Base-by-base conservation (phyloP, 1,284 basidiomycete species). In the Leccinum pallidistipes region DNA sequence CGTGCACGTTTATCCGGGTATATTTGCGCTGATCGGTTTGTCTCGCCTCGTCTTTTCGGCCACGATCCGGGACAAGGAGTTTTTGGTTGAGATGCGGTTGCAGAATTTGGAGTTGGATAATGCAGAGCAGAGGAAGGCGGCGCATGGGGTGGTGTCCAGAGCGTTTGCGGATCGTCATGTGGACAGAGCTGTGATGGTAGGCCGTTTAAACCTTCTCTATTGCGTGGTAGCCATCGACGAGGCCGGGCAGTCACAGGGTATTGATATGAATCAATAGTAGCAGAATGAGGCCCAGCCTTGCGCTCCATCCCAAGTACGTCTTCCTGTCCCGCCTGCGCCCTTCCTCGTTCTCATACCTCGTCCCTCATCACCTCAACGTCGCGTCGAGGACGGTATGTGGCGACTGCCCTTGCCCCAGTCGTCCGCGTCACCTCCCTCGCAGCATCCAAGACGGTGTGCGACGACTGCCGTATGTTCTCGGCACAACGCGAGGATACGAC, bases 31-130 rank as follows among this genome's bases (percentile, higher is more conserved):
- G 2, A 83, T 82, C 9, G 84, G 83, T 12, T 63, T 83, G 18
- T 74, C 78, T 21, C 83, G 84, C 14, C 78, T 81, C 3, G 71
- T 77, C 34, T 58, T 81, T 27, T 77, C 81, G 2, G 64, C 83
- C 27, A 78, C 83, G 3, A 83, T 93, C 32, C 81, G 91, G 52
- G 91, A 94, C 72, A 89, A 87, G 71, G 91, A 93, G 74, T 94
- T 92, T 74, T 78, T 94, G 58, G 86, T 93, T 12, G 91, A 93
- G 77, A 86, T 92, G 87, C 82, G 87, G 58, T 71, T 93, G 68
- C 83, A 84, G 65, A 93, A 93, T 68, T 82, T 88, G 59, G 86
- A 91, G 55, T 73, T 79, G 4, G 58, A 62, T 16, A 52, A 52
- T 9, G 3, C 40, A 16, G 62, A 65, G 45, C 53, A 49, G 77